phyloP scores from a whole-genome alignment of 192 early-diverging fungal genomes.

The Umbelopsis ramanniana region DNA sequence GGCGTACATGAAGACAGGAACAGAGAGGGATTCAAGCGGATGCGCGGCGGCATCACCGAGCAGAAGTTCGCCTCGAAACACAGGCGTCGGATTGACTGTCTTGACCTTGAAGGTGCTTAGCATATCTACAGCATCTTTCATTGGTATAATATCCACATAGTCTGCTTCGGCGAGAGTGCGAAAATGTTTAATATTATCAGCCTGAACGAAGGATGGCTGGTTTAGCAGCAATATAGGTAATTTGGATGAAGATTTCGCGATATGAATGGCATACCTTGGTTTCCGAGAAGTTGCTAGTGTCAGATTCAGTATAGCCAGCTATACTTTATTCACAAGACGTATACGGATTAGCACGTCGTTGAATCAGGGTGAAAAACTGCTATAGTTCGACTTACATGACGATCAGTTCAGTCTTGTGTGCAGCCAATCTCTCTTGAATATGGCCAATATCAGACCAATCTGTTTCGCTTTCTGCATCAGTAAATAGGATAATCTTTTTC shows the following conservation, averaged over 20 bases:
- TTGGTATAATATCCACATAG: neutral
- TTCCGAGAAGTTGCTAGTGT: neutral
- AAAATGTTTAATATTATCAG: neutral
- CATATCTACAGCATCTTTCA: constrained; percentile 56
- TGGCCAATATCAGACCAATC: constrained; percentile 48
- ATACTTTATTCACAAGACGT: neutral
- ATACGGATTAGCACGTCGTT: neutral
- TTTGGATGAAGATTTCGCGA: neutral
- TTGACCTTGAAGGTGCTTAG: constrained; percentile 54
- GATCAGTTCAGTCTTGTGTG: constrained; percentile 42
- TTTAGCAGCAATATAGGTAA: neutral
- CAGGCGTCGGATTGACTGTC: constrained; percentile 56
- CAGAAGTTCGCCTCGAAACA: constrained; percentile 54
- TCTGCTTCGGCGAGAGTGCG: neutral
- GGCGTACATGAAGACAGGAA: constrained; percentile 61
- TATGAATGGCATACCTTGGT: neutral
- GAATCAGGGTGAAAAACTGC: neutral
- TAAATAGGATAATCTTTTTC: constrained; percentile 71
- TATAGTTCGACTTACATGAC: constrained; percentile 52
- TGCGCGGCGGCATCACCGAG: constrained; percentile 57
- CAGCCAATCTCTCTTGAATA: constrained; percentile 34
- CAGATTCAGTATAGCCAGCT: neutral
- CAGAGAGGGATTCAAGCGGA: constrained; percentile 44
- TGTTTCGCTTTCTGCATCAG: constrained; percentile 58
- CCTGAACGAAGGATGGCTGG: neutral